A percentile compares a stretch with the other conserved stretches of the same genome.
Evolutionary conservation across 2,329 filamentous ascomycete species (phyloP).

Genomic region (Trichoderma polysporum): DNA sequence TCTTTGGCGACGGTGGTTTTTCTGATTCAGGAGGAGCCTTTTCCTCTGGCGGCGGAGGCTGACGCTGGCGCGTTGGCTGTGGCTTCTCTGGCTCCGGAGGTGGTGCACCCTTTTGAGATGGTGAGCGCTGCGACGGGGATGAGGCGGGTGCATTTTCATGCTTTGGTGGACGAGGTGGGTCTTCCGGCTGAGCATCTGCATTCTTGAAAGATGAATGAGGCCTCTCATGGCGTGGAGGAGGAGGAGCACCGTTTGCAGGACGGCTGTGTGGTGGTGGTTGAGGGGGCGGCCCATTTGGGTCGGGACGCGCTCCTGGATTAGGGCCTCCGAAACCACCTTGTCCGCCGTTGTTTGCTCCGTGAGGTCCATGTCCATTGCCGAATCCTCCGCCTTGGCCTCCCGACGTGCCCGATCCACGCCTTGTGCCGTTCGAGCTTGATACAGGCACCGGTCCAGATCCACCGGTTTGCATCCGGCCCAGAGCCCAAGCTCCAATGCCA

Average conservation of each 20-base stretch:
- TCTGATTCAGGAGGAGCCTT: conserved; percentile 26
- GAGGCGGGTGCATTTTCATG: neutral
- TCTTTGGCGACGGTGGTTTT: conserved; percentile 23
- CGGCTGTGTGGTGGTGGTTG: conserved; percentile 19
- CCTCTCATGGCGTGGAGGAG: conserved; percentile 19
- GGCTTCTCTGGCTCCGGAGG: conserved; percentile 23
- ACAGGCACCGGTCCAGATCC: conserved; percentile 21
- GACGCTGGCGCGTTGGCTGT: conserved; percentile 23
- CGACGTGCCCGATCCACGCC: conserved; percentile 17
- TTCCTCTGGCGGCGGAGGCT: conserved; percentile 27
- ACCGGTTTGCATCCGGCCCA: conserved; percentile 41
- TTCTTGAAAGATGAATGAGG: conserved; percentile 13
- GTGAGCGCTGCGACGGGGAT: conserved; percentile 16
- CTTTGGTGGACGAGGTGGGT: conserved; percentile 1
- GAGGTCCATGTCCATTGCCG: conserved; percentile 3
- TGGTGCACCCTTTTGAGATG: conserved; percentile 18
- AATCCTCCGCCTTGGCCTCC: conserved; percentile 2
- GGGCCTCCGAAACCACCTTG: conserved; percentile 23
- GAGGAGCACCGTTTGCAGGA: conserved; percentile 1
- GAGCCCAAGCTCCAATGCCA: conserved; percentile 74
- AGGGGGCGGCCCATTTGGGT: conserved; percentile 13
- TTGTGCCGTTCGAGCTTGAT: conserved; percentile 3
- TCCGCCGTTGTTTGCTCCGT: conserved; percentile 9
- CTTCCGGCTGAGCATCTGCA: conserved; percentile 1
- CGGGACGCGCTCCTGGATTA: conserved; percentile 24